Percentiles rank a stretch among this genome's conserved stretches.
These are phyloP conservation scores for Picocystis sp. DNA, from an alignment of 163 green algal genomes.

Conservation along the genomic window DNA sequence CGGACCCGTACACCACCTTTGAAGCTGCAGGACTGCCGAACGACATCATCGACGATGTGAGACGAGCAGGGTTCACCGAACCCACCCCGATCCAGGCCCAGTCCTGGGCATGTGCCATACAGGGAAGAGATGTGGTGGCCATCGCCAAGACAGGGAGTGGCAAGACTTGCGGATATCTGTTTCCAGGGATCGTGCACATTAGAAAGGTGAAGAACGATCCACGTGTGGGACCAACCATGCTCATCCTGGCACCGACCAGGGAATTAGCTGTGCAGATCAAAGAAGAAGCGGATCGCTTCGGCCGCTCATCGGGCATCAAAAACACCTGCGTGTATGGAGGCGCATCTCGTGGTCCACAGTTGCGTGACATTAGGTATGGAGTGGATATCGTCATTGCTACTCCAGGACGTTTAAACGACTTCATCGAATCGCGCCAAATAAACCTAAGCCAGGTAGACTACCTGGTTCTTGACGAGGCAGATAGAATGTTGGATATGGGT, in stretches of 20 bases:
- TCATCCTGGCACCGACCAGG: slow-evolving; percentile 75
- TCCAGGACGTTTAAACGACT: slow-evolving; percentile 86
- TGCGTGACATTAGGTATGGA: slow-evolving; percentile 44
- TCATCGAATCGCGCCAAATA: slow-evolving; percentile 68
- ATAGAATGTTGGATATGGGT: slow-evolving; percentile 49
- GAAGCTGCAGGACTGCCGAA: slow-evolving; percentile 47
- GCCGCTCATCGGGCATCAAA: slow-evolving; percentile 62
- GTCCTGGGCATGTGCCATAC: slow-evolving; percentile 88
- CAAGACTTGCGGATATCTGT: slow-evolving; percentile 89
- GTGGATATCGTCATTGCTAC: slow-evolving; percentile 92
- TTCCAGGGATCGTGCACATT: slow-evolving; percentile 93
- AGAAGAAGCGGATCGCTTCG: slow-evolving; percentile 85
- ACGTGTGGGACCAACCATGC: slow-evolving; percentile 71
- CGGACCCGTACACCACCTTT: slow-evolving; percentile 51
- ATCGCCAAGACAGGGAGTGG: slow-evolving; percentile 90
- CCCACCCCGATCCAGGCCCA: slow-evolving; percentile 85
- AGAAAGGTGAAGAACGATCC: slow-evolving; percentile 53
- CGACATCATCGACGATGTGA: slow-evolving; percentile 23
- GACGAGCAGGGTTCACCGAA: slow-evolving; percentile 20
- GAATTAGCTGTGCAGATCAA: slow-evolving; percentile 94
- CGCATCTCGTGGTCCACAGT: slow-evolving; percentile 73
- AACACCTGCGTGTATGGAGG: slow-evolving; percentile 93
- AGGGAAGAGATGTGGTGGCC: slow-evolving; percentile 80
- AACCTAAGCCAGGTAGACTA: slow-evolving; percentile 51
- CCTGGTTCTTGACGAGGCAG: slow-evolving; percentile 45